phyloP scores from a whole-genome alignment of 1,139 yeast species.

The Blastobotrys illinoisensis region DNA sequence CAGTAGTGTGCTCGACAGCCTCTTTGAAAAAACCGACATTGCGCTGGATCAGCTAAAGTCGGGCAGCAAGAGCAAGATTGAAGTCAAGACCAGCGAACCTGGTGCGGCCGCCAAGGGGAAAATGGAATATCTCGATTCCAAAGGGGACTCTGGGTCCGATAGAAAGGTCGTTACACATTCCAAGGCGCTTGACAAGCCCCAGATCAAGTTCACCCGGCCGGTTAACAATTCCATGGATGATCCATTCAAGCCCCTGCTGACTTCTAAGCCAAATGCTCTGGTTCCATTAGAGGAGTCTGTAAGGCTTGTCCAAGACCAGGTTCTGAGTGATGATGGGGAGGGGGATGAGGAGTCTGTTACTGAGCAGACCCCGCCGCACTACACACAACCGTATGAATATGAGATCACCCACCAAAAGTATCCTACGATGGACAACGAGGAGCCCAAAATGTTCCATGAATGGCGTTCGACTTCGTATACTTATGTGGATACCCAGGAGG shows the following conservation, averaged over 20 bases:
- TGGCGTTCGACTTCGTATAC: conserved; percentile 63
- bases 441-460: conserved; percentile 52
- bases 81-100: conserved; percentile 34
- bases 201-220: conserved; percentile 48
- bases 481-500: conserved; percentile 64
- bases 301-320: conserved; percentile 39
- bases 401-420: conserved; percentile 73
- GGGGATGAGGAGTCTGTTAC: conserved; percentile 10
- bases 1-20: conserved; percentile 56
- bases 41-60: conserved; percentile 47
- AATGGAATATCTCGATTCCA: conserved; percentile 40
- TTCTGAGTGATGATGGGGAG: conserved; percentile 8
- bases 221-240: conserved; percentile 62
- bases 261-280: conserved; percentile 65
- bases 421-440: conserved; percentile 46
- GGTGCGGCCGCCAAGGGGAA: neutral
- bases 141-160: conserved; percentile 16
- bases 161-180: conserved; percentile 26
- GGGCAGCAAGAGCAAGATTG: conserved; percentile 22
- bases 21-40: conserved; percentile 70
- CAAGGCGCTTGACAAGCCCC: conserved; percentile 63
- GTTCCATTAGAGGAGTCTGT: conserved; percentile 49
- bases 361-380: conserved; percentile 48
- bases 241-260: conserved; percentile 74
- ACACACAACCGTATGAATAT: conserved; percentile 71